These are phyloP conservation scores for Yamadazyma membranifaciens DNA, from an alignment of 1,139 yeast species.

Conservation along the genomic window DNA sequence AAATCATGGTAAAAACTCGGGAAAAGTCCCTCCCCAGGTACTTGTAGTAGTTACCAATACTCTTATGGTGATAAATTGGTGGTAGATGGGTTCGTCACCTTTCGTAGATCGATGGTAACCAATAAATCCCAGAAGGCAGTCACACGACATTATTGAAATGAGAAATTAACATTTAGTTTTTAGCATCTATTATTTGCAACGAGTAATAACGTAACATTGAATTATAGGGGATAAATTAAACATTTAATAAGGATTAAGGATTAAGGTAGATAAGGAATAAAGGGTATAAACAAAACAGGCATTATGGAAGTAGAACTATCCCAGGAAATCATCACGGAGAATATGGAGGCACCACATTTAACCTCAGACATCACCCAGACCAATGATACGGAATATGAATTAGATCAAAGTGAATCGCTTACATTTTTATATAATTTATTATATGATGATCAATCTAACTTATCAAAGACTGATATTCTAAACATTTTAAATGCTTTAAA, in stretches of 20 bases:
- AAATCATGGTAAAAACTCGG: too few relatives aligned
- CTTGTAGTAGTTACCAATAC: background rate
- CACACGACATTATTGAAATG: conserved; percentile 5
- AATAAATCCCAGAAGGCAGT: conserved; percentile 1
- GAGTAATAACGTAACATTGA: too few relatives aligned
- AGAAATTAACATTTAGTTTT: conserved; percentile 7
- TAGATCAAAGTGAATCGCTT: conserved; percentile 41
- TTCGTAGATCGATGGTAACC: too few relatives aligned
- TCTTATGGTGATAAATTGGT: too few relatives aligned
- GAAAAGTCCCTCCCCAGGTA: too few relatives aligned
- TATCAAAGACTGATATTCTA: conserved; percentile 38
- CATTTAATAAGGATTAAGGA: too few relatives aligned
- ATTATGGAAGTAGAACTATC: conserved; percentile 15
- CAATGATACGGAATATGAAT: conserved; percentile 34
- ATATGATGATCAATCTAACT: conserved; percentile 35
- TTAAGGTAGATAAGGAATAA: background rate
- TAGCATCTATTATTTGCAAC: conserved; percentile 2
- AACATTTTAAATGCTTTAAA: conserved; percentile 35
- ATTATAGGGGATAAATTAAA: too few relatives aligned
- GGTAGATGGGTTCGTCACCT: too few relatives aligned
- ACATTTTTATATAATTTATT: conserved; percentile 40
- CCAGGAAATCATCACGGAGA: conserved; percentile 9
- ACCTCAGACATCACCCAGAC: conserved; percentile 1
- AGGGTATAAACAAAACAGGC: background rate
- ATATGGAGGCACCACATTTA: background rate